Conservation (phyloP, 2,329 filamentous ascomycete genomes). For the Fonsecaea pugnacius region DNA sequence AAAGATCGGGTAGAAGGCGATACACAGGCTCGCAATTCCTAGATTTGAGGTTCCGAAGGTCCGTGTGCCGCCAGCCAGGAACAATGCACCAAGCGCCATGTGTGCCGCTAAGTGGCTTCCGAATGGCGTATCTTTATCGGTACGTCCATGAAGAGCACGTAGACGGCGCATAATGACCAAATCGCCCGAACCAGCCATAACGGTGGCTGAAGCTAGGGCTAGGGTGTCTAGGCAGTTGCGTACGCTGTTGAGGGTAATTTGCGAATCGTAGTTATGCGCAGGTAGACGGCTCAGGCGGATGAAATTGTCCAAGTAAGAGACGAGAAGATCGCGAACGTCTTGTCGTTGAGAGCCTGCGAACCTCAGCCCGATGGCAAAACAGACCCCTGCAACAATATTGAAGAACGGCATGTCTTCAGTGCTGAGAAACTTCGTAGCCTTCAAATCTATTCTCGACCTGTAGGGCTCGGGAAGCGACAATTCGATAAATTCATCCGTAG, state of each 20-base stretch:
- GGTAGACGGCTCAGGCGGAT: conserved; percentile 73
- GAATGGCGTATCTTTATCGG: conserved; percentile 82
- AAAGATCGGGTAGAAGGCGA: conserved; percentile 93
- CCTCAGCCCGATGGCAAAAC: conserved; percentile 70
- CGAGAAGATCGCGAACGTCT: conserved; percentile 76
- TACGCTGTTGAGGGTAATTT: conserved; percentile 78
- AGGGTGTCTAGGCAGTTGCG: conserved; percentile 90
- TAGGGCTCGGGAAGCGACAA: conserved; percentile 74
- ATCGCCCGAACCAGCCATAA: conserved; percentile 97
- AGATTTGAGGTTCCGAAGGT: conserved; percentile 89
- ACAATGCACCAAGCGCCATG: conserved; percentile 86
- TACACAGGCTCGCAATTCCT: conserved; percentile 81
- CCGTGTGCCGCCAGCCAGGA: conserved; percentile 88
- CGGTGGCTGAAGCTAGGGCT: conserved; percentile 78
- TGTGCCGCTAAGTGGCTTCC: conserved; percentile 93
- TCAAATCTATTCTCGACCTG: conserved; percentile 64
- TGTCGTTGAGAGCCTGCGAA: conserved; percentile 73
- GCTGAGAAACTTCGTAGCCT: conserved; percentile 64
- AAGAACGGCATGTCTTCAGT: conserved; percentile 90
- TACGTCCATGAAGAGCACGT: conserved; percentile 82
- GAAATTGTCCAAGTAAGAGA: conserved; percentile 85
- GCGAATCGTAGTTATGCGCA: conserved; percentile 74
- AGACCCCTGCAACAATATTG: conserved; percentile 86
- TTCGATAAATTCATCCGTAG: conserved; percentile 74
- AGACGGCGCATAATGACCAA: conserved; percentile 81